Evolutionary conservation across 306 rosid genomes (phyloP).

Genomic region (Sphenostylis stenocarpa): DNA sequence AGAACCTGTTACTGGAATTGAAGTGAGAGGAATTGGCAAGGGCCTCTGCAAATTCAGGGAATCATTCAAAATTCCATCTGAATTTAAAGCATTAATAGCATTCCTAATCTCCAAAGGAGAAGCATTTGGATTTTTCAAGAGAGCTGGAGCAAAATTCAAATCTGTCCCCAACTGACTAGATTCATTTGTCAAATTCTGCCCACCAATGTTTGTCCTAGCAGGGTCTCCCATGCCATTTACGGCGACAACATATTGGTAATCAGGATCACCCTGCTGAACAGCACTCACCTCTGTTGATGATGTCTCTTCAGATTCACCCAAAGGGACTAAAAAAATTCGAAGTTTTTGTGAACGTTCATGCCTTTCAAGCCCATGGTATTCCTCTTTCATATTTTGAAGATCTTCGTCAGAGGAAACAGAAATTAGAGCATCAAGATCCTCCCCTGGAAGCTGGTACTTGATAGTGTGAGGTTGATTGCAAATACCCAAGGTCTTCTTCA

Average conservation of each 20-base stretch:
- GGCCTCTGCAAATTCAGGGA: slow-evolving; percentile 38
- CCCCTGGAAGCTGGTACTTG: slow-evolving; percentile 84
- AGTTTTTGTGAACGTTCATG: slow-evolving; percentile 68
- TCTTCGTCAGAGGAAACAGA: slow-evolving; percentile 80
- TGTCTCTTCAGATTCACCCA: slow-evolving; percentile 61
- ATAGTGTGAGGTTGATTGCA: slow-evolving; percentile 67
- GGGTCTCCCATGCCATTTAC: slow-evolving; percentile 65
- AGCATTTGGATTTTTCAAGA: slow-evolving; percentile 11
- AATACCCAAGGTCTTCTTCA: slow-evolving; percentile 59
- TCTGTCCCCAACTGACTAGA: slow-evolving; percentile 43
- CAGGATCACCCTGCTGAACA: slow-evolving; percentile 53
- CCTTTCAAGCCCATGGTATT: slow-evolving; percentile 66
- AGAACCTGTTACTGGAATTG: slow-evolving; percentile 43
- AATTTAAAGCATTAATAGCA: slow-evolving; percentile 40
- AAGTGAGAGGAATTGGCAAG: slow-evolving; percentile 45
- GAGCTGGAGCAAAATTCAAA: slow-evolving; percentile 29
- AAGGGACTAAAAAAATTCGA: slow-evolving; percentile 61
- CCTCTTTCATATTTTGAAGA: slow-evolving; percentile 87
- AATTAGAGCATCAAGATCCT: slow-evolving; percentile 83
- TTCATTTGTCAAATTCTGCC: slow-evolving; percentile 46
- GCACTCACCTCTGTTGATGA: slow-evolving; percentile 45
- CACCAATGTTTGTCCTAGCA: slow-evolving; percentile 39
- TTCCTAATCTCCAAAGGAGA: slow-evolving; percentile 42
- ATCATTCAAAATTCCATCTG: slow-evolving; percentile 43
- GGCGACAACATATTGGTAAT: slow-evolving; percentile 75